Evolutionary conservation across 768 basidiomycete species (phyloP).

Genomic region (Termitomyces titanicus): DNA sequence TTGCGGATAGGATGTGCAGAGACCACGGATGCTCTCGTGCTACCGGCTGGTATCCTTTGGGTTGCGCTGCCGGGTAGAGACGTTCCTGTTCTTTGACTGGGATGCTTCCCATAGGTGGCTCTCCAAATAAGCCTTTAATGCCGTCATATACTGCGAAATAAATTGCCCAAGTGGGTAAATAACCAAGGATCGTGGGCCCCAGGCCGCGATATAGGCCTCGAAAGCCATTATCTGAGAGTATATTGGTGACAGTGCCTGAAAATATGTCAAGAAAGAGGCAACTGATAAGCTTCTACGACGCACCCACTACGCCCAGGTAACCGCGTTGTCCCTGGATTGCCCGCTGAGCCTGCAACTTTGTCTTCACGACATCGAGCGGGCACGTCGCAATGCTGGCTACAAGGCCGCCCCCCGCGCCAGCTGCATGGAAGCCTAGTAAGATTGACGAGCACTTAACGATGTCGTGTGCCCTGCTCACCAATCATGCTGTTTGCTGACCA

Average conservation of each 20-base stretch:
- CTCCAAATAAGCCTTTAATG: conserved; percentile 82
- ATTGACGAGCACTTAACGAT: conserved; percentile 3
- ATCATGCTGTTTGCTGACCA: conserved; percentile 82
- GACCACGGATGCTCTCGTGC: conserved; percentile 82
- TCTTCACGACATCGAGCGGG: conserved; percentile 97
- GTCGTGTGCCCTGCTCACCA: conserved; percentile 42
- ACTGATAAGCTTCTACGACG: conserved; percentile 22
- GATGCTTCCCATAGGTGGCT: conserved; percentile 45
- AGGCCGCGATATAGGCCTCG: conserved; percentile 95
- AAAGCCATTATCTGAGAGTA: conserved; percentile 65
- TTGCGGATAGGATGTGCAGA: conserved; percentile 89
- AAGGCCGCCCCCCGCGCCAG: conserved; percentile 94
- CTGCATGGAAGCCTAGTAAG: conserved; percentile 31
- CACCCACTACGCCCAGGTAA: conserved; percentile 78
- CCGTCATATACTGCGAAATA: conserved; percentile 98
- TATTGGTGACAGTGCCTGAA: conserved; percentile 38
- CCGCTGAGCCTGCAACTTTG: conserved; percentile 93
- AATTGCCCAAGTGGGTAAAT: conserved; percentile 98
- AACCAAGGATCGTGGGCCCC: conserved; percentile 93
- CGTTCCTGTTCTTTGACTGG: conserved; percentile 31
- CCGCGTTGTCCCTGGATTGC: conserved; percentile 61
- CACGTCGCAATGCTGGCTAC: conserved; percentile 93
- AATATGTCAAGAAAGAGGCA: conserved; percentile 8
- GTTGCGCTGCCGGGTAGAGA: conserved; percentile 79
- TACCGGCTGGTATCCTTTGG: conserved; percentile 80